Base-by-base conservation (phyloP, 169 alveolate genomes). In the Cryptosporidium sp. region DNA sequence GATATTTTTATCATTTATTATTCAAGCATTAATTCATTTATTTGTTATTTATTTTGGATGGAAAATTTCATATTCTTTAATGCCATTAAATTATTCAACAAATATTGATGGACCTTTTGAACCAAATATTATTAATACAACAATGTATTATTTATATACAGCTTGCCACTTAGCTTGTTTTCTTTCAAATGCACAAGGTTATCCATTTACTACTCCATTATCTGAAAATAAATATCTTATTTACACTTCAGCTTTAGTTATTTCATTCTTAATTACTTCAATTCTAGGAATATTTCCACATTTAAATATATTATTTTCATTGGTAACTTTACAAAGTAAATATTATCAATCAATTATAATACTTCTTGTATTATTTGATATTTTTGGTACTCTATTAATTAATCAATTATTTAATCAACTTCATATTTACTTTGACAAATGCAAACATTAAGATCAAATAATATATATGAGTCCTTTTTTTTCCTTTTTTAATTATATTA, bases 91-190 rank as follows among this genome's bases (percentile, higher is more conserved):
- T 42, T 93, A 92, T 72, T 80, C 84, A 42, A 94, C 93, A 42
- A 92, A 93, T 45, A 70, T 96, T n/a, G 97, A 96, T 70, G 95
- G 94, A 29, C 95, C 93, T 2, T 95, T 96, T 86, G 93, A 93
- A 84, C 97, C 98, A 10, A 95, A 95, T 68, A 68, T 94, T 42
- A 96, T 95, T 44, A 96, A 96, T 93, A 94, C 98, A 12, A 93
- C 94, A 37, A 93, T 95, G 71, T 96, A 85, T 89, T 94, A 94
- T 91, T 87, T 94, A 58, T 91, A 94, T 60, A 94, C 94, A 91
- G 92, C 93, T 39, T 89, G 94, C 80, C 96, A 94, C 86, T 69
- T 94, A 44, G 85, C 96, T 26, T 92, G 95, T 42, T 96, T 95
- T 91, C 91, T 95, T 2, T 91, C 96, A 68, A 96, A 96, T 93